These are phyloP conservation scores for Colletotrichum endophyticum DNA, from an alignment of 2,329 filamentous ascomycete species.

Conservation along the genomic window DNA sequence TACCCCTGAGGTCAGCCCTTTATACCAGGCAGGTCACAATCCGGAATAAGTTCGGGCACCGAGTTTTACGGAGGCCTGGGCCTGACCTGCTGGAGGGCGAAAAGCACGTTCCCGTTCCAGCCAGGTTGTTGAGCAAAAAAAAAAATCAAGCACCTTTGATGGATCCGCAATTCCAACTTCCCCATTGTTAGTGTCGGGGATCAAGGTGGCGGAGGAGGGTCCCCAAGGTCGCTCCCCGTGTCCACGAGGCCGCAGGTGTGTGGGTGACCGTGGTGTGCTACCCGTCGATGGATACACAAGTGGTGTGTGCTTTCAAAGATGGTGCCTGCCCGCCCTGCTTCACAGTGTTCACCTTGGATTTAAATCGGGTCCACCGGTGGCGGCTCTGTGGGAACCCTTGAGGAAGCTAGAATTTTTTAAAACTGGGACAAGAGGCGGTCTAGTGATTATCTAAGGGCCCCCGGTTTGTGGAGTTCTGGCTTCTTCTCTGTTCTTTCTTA, in stretches of 20 bases:
- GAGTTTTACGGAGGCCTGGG: not conserved
- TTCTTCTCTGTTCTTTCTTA: not conserved
- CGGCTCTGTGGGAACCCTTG: not conserved
- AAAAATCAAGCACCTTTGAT: not conserved
- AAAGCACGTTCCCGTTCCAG: not conserved
- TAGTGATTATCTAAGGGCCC: not conserved
- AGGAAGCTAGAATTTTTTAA: not conserved
- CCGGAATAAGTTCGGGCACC: slow-evolving; percentile 7
- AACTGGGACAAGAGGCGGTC: not conserved
- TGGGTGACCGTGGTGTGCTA: not conserved
- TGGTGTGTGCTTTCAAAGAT: not conserved
- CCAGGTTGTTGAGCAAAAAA: slow-evolving; percentile 1
- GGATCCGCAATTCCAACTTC: slow-evolving; percentile 3
- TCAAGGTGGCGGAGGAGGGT: not conserved
- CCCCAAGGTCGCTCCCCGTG: not conserved
- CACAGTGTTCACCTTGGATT: not conserved
- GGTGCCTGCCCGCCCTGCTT: not conserved
- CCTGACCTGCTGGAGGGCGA: not conserved
- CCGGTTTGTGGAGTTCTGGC: not conserved
- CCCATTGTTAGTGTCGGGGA: not conserved
- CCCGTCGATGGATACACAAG: not conserved
- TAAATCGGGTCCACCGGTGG: not conserved
- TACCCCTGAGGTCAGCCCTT: slow-evolving; percentile 5
- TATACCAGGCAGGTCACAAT: not conserved
- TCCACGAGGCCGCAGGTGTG: not conserved